Conservation (phyloP, 805 yeast species). For the Metschnikowia lunata region DNA sequence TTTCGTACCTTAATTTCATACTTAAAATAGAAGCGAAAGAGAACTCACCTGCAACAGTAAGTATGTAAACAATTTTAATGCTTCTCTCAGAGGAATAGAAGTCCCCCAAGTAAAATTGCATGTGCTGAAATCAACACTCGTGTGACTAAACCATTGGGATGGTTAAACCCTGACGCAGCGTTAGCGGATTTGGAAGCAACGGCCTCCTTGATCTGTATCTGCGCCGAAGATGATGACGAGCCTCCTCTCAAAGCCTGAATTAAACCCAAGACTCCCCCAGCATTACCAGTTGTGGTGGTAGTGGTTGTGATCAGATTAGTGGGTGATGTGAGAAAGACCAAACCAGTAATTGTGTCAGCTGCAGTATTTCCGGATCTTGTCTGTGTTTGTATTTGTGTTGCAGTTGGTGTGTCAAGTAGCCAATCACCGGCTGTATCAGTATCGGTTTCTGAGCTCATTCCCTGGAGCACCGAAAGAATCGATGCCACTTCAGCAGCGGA, state of each 20-base stretch:
- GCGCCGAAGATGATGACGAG: constrained; percentile 2
- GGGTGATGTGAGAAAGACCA: background rate
- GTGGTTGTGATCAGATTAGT: background rate
- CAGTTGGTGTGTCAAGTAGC: no score
- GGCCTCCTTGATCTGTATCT: constrained; percentile 1
- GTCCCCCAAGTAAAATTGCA: constrained; percentile 5
- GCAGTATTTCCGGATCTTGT: background rate
- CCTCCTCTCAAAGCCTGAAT: constrained; percentile 8
- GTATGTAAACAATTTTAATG: no score
- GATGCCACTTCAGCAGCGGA: constrained; percentile 14
- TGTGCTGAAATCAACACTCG: constrained; percentile 4
- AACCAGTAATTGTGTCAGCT: background rate
- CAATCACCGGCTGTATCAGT: background rate
- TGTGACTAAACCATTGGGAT: background rate
- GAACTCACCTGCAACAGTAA: no score
- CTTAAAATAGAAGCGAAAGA: no score
- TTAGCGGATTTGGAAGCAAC: background rate
- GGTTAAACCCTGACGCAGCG: background rate
- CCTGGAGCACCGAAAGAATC: constrained; percentile 12
- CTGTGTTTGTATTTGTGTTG: background rate
- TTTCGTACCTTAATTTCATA: no score
- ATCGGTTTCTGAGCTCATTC: constrained; percentile 1
- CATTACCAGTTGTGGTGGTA: background rate
- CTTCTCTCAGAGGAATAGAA: constrained; percentile 3
- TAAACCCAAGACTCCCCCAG: constrained; percentile 2